Evolutionary conservation across 345 rosid species (phyloP), one percentile per base, ranked within the genome.

Genomic region (Sisymbrium altissimum): DNA sequence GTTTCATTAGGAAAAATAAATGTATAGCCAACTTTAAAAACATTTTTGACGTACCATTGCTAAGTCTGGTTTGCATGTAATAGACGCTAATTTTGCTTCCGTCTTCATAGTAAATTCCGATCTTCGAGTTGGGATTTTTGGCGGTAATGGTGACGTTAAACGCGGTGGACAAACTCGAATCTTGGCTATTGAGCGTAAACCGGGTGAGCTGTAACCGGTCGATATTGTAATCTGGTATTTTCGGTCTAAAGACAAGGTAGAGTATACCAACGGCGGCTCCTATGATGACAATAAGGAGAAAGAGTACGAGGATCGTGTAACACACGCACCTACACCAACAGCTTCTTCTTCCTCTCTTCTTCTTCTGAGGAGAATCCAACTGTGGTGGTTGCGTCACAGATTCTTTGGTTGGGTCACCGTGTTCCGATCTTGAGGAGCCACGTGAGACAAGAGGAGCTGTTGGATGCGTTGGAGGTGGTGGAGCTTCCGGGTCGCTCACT

Each of bases 81-180:
- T 74, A 88, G 25, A 83, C 96, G 25, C 83, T 80, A 29, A 93
- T 84, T 27, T 35, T 81, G 83, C 98, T 93, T n/a, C 97, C 96
- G 0, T 86, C 84, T 54, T 88, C 94, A 60, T 93, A 93, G 60
- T 88, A 89, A 25, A 93, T 88, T 2, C 98, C 97, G 3, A 91
- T 86, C 39, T 80, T 86, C 80, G 83, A 81, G 70, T 93, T 93
- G 0, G 98, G 96, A 57, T 93, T 93, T 4, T 52, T 72, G 0
- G 96, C 92, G 0, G 91, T 89, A 5, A 93, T 84, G 1, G 82
- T 86, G 6, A 89, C 89, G 32, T 86, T 82, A 43, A 91, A 89
- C 38, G 85, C 70, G 0, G 95, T 88, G 0, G 76, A 48, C 54
- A 91, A 78, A 80, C 85, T 87, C 36, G 88, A 75, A 35, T 87